These are phyloP conservation scores for Colletotrichum sp. DNA, from an alignment of 2,329 filamentous ascomycete genomes.

Conservation along the genomic window DNA sequence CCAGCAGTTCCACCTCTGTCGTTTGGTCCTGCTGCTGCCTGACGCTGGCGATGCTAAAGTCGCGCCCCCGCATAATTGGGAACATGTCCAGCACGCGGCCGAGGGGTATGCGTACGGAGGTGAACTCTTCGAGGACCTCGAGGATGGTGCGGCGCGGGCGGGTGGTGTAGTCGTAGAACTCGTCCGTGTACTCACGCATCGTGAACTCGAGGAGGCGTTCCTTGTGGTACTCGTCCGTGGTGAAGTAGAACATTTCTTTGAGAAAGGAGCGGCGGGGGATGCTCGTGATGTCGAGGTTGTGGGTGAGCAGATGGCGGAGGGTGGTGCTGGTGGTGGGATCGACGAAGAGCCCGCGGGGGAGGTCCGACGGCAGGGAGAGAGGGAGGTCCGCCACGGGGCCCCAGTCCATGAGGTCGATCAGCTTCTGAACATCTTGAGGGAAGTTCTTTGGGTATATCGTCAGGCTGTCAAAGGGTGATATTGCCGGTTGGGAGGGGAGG, in stretches of 20 bases:
- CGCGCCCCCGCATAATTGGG: constrained; percentile 82
- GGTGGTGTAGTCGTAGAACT: constrained; percentile 95
- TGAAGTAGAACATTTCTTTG: constrained; percentile 76
- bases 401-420: constrained; percentile 86
- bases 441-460: constrained; percentile 90
- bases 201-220: constrained; percentile 86
- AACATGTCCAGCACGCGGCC: constrained; percentile 75
- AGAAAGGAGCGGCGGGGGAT: constrained; percentile 92
- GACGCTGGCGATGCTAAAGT: constrained; percentile 91
- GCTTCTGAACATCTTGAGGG: constrained; percentile 75
- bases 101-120: constrained; percentile 81
- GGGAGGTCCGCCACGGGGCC: constrained; percentile 70
- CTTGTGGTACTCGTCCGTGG: constrained; percentile 73
- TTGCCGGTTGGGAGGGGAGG: constrained; percentile 30
- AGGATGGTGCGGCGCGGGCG: constrained; percentile 88
- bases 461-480: constrained; percentile 78
- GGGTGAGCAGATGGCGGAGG: constrained; percentile 76
- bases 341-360: constrained; percentile 39
- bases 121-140: constrained; percentile 91
- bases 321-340: constrained; percentile 53
- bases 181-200: constrained; percentile 80
- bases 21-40: constrained; percentile 40
- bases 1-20: constrained; percentile 71
- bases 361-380: constrained; percentile 41
- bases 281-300: constrained; percentile 87